Evolutionary conservation across 352 stramenopile genomes (phyloP), one percentile per base, ranked within the genome.

Genomic region (Globisporangium cylindrosporum): DNA sequence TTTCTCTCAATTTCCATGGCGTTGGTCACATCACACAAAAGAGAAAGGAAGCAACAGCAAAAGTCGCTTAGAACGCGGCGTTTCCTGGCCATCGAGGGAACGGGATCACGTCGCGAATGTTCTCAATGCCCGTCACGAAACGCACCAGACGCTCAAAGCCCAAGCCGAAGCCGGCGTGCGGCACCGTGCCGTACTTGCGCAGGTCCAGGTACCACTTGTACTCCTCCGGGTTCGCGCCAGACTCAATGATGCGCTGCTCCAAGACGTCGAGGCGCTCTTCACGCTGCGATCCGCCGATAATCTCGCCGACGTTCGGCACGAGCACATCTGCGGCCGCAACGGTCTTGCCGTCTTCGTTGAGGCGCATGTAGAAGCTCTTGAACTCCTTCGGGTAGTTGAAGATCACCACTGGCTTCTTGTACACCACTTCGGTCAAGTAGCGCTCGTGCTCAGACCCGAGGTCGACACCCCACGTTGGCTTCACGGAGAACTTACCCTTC

Each of bases 341-440:
- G 3, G 97, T 99, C 80, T 99, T 93, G 59, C 89, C 91, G 71
- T 98, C 94, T 57, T 98, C 95, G 78, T 99, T 99, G 68, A 98
- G 82, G 58, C 97, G 89, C 98, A 99, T 99, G 88, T 99, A 99
- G 73, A 99, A 99, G 53, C 97, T 97, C 88, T 99, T 99, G 75
- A 99, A 99, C 56, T 91, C 86, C 73, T 98, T 98, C 7, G 98
- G 98, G 86, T 99, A 99, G 77, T 99, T 91, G 73, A 97, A 99
- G 66, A 99, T 95, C 79, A 99, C 98, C 8, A 99, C 95, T 4
- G 86, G 86, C 74, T 93, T 92, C 75, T 91, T 87, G 78, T 80
- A 92, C 20, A 92, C 81, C 55, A 79, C 78, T 79, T 99, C 97
- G 9, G 96, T 95, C 59, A 99, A 79, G 81, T 97, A 99, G 36